Base-by-base conservation (phyloP, 2,329 filamentous ascomycete genomes). In the Bipolaris oryzae region DNA sequence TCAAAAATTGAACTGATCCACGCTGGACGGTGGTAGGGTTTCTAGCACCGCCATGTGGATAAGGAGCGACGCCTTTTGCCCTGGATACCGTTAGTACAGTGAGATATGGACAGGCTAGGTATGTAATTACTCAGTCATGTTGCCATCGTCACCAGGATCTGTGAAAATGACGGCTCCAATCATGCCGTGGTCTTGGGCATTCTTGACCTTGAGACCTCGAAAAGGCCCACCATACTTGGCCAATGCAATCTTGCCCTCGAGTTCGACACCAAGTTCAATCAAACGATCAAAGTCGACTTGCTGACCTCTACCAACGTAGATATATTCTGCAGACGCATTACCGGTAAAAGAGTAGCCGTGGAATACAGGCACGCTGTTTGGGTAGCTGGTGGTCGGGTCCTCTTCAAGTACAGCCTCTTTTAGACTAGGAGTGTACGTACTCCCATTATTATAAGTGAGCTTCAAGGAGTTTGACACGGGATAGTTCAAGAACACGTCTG, bases 1-100 rank as follows among this genome's bases (percentile, higher is more conserved):
- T 63, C 58, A 96, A 76, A 68, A 91, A 96, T 49, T 78, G 73
- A 3, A 82, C 80, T 33, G 73, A 77, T 35, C 80, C 80, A 58
- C 79, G 70, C 59, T 82, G 80, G 1, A 82, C 78, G 15, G 72
- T 72, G 1, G 77, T 74, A 5, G 80, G 79, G 50, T 82, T 78
- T 18, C 80, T 71, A 15, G 80, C 79, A 16, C 76, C 76, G 1
- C 80, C 73, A 50, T 74, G 53, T 3, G 74, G 74, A 64, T 82
- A 82, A 3, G 79, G 69, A 21, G 71, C 69, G 55, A 77, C 75
- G 33, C 80, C 80, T 43, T 82, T 81, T 9, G 74, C 76, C 11
- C 47, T 55, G 25, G 10, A 3, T 15, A 23, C 31, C 15, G 35
- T 55, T 9, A 55, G 35, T 3, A 10, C 5, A 9, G 3, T 15